Conservation (phyloP, 2,329 filamentous ascomycete species). For the Leptographium wingfieldii region DNA sequence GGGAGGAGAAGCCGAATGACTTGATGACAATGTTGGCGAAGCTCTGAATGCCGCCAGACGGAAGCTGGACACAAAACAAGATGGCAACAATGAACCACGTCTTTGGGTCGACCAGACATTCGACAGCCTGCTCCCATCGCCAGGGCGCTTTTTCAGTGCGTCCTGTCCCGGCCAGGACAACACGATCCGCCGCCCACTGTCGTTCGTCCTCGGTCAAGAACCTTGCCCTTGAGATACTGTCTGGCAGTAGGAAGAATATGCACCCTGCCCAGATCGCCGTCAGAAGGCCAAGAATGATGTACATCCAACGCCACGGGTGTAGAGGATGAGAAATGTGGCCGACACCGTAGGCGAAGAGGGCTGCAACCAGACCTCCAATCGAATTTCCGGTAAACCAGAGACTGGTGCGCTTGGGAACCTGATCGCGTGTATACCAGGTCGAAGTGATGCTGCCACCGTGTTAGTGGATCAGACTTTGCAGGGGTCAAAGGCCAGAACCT, state of each 20-base stretch:
- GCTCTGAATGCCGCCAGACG: slow-evolving; percentile 48
- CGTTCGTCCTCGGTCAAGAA: slow-evolving; percentile 45
- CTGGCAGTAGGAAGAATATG: slow-evolving; percentile 35
- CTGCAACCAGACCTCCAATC: slow-evolving; percentile 33
- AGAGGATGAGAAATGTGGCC: slow-evolving; percentile 37
- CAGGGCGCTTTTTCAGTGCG: slow-evolving; percentile 34
- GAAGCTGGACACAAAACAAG: slow-evolving; percentile 41
- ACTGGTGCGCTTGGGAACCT: slow-evolving; percentile 40
- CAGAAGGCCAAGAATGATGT: slow-evolving; percentile 11
- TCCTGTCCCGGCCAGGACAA: slow-evolving; percentile 38
- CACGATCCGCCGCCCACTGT: slow-evolving; percentile 30
- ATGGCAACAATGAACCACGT: slow-evolving; percentile 46
- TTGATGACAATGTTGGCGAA: slow-evolving; percentile 45
- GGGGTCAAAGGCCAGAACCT: not conserved
- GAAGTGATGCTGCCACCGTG: slow-evolving; percentile 30
- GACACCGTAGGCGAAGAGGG: slow-evolving; percentile 40
- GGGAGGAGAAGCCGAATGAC: slow-evolving; percentile 41
- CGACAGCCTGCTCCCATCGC: slow-evolving; percentile 36
- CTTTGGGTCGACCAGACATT: slow-evolving; percentile 45
- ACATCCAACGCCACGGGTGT: slow-evolving; percentile 21
- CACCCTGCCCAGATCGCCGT: slow-evolving; percentile 31
- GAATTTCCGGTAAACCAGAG: slow-evolving; percentile 44
- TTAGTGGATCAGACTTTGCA: too few species aligned
- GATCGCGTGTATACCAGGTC: slow-evolving; percentile 44
- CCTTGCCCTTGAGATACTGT: slow-evolving; percentile 38